Evolutionary conservation across 805 yeast species (phyloP), one percentile per base, ranked within the genome.

Genomic region (Phaffomyces antillensis): DNA sequence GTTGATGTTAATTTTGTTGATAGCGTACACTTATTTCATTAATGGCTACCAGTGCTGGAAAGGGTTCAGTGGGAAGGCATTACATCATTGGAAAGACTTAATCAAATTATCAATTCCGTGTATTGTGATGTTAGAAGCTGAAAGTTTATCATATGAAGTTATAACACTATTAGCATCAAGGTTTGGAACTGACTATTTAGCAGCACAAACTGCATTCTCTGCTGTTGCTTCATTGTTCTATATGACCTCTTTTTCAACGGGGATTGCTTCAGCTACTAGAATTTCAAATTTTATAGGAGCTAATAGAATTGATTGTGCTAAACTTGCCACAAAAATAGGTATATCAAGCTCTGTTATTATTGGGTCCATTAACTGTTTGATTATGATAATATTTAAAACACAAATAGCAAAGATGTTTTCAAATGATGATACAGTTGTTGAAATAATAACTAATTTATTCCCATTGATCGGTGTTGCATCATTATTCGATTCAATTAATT

Each of bases 251-350:
- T 83, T 83, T 61, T 83, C 87, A 2, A 68, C 83, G 11, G 76
- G 84, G 3, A 80, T 83, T 37, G 86, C 89, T 1, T 70, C 81
- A 1, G 73, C 87, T 4, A 83, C 91, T 3, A 73, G 90, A 55
- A 76, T 84, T 18, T 89, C 88, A 3, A 80, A 80, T 60, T 77
- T 76, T 48, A 73, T 84, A 40, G 91, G 93, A 24, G 77, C 83
- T 0, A 68, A 67, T 11, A 60, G 75, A 34, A 62, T 71, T 2
- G 64, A 64, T 28, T 68, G 68, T 25, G 83, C 83, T 3, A 64
- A 65, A 37, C 57, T 66, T 4, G 69, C 79, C 10, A 60, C 76
- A 5, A 51, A 59, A 35, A 72, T 75, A 7, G 76, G 78, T 2
- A 59, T 76, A 16, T 49, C 53, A 11, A 59, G 70, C 31, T 74